phyloP scores from a whole-genome alignment of 2,329 filamentous ascomycete species.

The Xylaria sp. region DNA sequence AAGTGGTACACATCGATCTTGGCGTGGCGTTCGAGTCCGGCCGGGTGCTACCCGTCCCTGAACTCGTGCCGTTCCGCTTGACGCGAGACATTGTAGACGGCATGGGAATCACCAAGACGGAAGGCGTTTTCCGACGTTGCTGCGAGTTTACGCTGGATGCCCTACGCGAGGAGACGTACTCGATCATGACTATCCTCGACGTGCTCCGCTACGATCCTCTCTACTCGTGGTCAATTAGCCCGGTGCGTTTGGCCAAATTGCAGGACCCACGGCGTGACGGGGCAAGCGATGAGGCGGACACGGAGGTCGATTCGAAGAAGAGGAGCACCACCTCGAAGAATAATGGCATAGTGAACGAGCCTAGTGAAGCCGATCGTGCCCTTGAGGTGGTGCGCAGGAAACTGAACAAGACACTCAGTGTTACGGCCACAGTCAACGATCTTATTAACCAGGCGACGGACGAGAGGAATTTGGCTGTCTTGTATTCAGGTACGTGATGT shows the following conservation, averaged over 20 bases:
- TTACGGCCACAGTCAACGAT: constrained; percentile 92
- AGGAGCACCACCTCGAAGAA: constrained; percentile 31
- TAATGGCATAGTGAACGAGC: constrained; percentile 46
- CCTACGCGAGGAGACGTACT: constrained; percentile 88
- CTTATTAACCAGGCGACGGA: constrained; percentile 94
- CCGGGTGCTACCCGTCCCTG: constrained; percentile 87
- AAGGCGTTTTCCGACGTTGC: constrained; percentile 94
- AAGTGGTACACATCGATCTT: constrained; percentile 94
- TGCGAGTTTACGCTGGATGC: constrained; percentile 97
- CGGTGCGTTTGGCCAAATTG: constrained; percentile 57
- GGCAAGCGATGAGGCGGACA: constrained; percentile 33
- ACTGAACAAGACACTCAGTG: constrained; percentile 86
- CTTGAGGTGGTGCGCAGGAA: constrained; percentile 95
- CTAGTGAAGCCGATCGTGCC: constrained; percentile 79
- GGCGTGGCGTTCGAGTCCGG: constrained; percentile 97
- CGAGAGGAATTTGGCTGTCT: constrained; percentile 81
- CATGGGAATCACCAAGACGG: constrained; percentile 91
- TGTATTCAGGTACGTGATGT: constrained; percentile 67
- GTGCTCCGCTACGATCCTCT: constrained; percentile 97
- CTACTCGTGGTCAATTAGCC: constrained; percentile 90
- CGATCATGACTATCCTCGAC: constrained; percentile 97
- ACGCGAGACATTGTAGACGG: constrained; percentile 94
- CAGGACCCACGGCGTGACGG: constrained; percentile 55
- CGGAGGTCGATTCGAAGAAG: constrained; percentile 39
- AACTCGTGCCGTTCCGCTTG: constrained; percentile 90